Conservation (phyloP, 2,329 filamentous ascomycete genomes). For the Aspergillus pseudoterreus region DNA sequence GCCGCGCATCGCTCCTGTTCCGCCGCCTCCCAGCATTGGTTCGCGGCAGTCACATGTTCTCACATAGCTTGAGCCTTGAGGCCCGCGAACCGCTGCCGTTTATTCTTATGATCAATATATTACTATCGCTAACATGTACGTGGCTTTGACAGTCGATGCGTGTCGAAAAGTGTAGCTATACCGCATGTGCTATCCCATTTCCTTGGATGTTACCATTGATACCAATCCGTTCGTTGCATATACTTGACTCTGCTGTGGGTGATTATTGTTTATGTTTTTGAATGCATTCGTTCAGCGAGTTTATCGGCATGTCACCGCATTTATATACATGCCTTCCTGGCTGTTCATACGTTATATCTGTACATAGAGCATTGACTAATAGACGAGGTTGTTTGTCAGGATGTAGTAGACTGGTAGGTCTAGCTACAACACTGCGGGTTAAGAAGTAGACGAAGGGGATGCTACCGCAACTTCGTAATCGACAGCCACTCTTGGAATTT, state of each 20-base stretch:
- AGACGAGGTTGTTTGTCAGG: too few relatives aligned
- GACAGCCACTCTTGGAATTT: too few relatives aligned
- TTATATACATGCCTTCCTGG: too few relatives aligned
- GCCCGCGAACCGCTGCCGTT: background rate
- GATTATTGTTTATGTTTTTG: background rate
- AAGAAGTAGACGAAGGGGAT: too few relatives aligned
- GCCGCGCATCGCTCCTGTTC: background rate
- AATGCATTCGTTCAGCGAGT: background rate
- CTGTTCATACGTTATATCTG: too few relatives aligned
- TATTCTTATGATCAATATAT: too few relatives aligned
- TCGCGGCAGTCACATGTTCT: background rate
- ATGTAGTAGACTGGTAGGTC: too few relatives aligned
- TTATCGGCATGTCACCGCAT: background rate
- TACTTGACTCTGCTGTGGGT: background rate
- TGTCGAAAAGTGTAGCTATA: background rate
- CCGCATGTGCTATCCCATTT: background rate
- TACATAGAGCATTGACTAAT: background rate
- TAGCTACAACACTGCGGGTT: too few relatives aligned
- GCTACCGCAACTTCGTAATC: too few relatives aligned
- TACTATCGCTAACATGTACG: too few relatives aligned
- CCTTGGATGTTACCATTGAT: background rate
- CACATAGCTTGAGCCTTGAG: background rate
- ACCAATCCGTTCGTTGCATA: background rate
- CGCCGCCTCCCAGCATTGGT: background rate
- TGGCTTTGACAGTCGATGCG: slow-evolving; percentile 12